Evolutionary conservation across 2,329 filamentous ascomycete genomes (phyloP).

Genomic region (Thielaviopsis euricoi): DNA sequence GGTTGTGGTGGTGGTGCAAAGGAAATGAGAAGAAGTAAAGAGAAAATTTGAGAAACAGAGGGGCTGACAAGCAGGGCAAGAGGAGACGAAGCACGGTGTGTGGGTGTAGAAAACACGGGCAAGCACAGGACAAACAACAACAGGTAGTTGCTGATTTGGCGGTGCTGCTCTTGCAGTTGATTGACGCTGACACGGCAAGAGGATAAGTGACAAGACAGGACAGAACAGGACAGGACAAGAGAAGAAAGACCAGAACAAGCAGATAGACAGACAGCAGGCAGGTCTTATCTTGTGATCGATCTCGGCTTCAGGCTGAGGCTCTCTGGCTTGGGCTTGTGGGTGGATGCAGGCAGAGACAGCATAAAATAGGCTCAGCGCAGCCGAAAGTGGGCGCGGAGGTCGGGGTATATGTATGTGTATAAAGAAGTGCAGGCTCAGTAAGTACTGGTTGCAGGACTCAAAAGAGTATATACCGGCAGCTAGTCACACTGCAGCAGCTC

Average conservation of each 20-base stretch:
- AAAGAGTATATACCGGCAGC: background rate
- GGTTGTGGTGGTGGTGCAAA: background rate
- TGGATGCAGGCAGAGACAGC: background rate
- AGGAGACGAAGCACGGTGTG: background rate
- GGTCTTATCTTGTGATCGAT: slow-evolving; percentile 1
- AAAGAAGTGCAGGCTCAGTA: background rate
- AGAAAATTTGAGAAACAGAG: background rate
- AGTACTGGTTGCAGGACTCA: background rate
- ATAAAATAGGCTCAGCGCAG: background rate
- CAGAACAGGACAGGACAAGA: no score
- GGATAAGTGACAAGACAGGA: no score
- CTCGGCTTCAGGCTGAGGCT: background rate
- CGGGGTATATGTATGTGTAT: background rate
- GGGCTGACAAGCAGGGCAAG: background rate
- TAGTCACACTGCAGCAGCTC: background rate
- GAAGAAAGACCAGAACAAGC: no score
- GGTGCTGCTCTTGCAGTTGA: background rate
- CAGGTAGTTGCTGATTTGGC: background rate
- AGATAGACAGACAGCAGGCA: background rate
- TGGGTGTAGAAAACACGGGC: background rate
- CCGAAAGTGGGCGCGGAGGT: background rate
- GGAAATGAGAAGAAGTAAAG: background rate
- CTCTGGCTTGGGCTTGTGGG: background rate
- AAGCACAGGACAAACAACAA: background rate
- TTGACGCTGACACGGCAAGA: background rate